Evolutionary conservation across 129 eudicot species (phyloP).

Genomic region (Arctium lappa): DNA sequence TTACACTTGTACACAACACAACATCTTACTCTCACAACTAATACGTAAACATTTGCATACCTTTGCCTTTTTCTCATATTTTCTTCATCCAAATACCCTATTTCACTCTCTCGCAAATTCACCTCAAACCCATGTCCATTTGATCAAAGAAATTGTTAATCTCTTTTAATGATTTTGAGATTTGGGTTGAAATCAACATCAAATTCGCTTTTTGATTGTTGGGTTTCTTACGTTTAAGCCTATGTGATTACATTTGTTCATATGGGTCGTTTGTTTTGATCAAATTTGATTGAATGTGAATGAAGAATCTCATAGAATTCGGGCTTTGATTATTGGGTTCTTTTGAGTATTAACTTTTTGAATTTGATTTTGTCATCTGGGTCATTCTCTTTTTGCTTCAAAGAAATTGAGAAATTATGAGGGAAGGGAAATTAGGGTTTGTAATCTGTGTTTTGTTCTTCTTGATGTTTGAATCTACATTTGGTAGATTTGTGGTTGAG

Average conservation of each 20-base stretch:
- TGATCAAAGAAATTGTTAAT: neutral
- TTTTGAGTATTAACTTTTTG: neutral
- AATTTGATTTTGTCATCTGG: constrained; percentile 16
- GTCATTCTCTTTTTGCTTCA: neutral
- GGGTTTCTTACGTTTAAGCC: neutral
- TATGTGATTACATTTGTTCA: neutral
- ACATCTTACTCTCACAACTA: constrained; percentile 20
- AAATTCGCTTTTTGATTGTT: neutral
- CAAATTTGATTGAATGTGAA: neutral
- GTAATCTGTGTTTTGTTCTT: constrained; percentile 22
- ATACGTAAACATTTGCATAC: constrained; percentile 4
- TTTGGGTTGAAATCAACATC: constrained; percentile 1
- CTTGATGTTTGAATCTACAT: constrained; percentile 21
- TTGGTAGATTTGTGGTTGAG: constrained; percentile 61
- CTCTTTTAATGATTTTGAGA: neutral
- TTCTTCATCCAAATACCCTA: neutral
- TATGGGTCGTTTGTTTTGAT: neutral
- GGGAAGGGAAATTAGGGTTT: constrained; percentile 17
- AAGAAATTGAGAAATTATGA: constrained; percentile 23
- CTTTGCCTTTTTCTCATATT: neutral
- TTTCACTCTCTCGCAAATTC: neutral
- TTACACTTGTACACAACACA: constrained; percentile 31
- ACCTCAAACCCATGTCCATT: neutral
- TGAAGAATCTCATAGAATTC: neutral
- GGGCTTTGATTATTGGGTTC: neutral